A percentile compares a stretch with the other conserved stretches of the same genome.
These are phyloP conservation scores for Aureobasidium pullulans DNA, from an alignment of 2,329 filamentous ascomycete genomes.

Conservation along the genomic window DNA sequence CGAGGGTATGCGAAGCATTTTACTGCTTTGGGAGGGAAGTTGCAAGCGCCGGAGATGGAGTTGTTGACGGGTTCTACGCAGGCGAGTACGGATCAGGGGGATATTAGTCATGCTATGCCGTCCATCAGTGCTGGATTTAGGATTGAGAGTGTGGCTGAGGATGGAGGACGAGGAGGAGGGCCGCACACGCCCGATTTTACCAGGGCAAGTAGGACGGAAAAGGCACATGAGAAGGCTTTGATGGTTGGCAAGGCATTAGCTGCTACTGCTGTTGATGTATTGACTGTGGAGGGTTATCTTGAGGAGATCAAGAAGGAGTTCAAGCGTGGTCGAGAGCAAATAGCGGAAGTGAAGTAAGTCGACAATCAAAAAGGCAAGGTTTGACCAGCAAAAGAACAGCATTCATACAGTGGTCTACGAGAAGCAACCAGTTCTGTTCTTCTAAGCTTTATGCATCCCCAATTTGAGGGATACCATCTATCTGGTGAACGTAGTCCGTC, in stretches of 20 bases:
- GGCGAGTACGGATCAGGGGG: constrained; percentile 54
- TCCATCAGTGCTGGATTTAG: constrained; percentile 47
- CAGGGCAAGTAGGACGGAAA: constrained; percentile 29
- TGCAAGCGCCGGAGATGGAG: constrained; percentile 34
- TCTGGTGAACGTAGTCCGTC: too few species aligned
- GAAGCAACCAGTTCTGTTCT: too few species aligned
- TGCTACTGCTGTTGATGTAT: constrained; percentile 31
- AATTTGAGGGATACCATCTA: too few species aligned
- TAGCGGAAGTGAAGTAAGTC: background rate
- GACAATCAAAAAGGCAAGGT: background rate
- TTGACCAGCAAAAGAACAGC: too few species aligned
- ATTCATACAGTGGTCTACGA: too few species aligned
- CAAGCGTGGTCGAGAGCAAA: background rate
- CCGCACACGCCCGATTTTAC: constrained; percentile 37
- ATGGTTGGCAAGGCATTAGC: constrained; percentile 31
- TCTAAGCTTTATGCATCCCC: too few species aligned
- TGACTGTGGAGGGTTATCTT: constrained; percentile 22
- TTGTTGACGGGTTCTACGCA: constrained; percentile 37
- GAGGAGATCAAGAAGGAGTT: constrained; percentile 25
- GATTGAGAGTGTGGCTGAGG: constrained; percentile 29
- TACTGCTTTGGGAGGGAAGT: constrained; percentile 27
- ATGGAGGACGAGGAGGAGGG: constrained; percentile 26
- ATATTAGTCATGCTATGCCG: constrained; percentile 52
- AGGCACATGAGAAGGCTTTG: constrained; percentile 28
- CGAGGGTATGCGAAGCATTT: constrained; percentile 21